Conservation (phyloP, 2,329 filamentous ascomycete species). For the Capronia americana region DNA sequence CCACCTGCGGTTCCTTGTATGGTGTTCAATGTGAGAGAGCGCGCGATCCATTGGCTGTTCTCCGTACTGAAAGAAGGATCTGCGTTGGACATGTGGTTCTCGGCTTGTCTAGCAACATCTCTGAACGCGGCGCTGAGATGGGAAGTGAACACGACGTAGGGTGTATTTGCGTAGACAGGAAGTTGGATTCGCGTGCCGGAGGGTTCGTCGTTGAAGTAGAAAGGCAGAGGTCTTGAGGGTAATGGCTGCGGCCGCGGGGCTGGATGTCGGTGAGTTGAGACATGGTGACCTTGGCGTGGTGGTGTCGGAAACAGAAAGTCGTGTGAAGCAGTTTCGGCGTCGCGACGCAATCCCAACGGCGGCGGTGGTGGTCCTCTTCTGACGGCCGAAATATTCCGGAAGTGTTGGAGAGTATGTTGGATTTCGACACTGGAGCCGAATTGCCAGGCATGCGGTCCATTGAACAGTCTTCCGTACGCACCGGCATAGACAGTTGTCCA, state of each 20-base stretch:
- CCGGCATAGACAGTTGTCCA: neutral
- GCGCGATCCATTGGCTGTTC: too few relatives aligned
- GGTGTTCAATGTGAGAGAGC: too few relatives aligned
- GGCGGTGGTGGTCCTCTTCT: neutral
- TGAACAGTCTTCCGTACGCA: neutral
- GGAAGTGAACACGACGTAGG: neutral
- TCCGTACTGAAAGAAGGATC: too few relatives aligned
- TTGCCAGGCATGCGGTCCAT: neutral
- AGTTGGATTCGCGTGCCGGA: neutral
- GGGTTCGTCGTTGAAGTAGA: conserved; percentile 1
- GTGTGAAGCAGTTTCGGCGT: neutral
- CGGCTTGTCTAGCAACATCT: neutral
- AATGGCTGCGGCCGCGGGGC: neutral
- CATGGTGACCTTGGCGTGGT: neutral
- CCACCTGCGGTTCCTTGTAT: too few relatives aligned
- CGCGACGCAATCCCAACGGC: too few relatives aligned
- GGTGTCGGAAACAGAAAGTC: neutral
- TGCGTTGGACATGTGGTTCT: neutral
- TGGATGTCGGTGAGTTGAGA: neutral
- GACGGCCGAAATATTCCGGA: neutral
- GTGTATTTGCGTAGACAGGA: neutral
- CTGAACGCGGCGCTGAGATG: neutral
- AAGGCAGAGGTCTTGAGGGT: neutral
- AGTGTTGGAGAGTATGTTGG: conserved; percentile 2
- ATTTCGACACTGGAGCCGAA: neutral